Base-by-base conservation (phyloP, 2,329 filamentous ascomycete genomes). In the Cladophialophora chaetospira region DNA sequence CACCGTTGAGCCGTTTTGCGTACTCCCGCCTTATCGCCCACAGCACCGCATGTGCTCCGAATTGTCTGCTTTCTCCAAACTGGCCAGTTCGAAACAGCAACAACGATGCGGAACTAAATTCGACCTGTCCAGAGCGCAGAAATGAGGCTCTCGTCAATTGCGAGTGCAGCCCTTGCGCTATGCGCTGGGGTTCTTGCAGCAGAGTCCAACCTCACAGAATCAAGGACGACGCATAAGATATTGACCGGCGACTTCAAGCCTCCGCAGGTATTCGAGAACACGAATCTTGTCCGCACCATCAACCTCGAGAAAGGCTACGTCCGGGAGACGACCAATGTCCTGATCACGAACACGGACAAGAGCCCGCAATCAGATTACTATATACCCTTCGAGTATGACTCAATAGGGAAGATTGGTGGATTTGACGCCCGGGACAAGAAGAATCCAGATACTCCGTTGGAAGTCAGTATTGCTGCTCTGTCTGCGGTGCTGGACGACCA, bases 401-500 rank as follows among this genome's bases (percentile, higher is more conserved):
- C 90, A 73, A 83, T 96, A 67, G 82, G 84, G 63, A 86, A 83
- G 63, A 78, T 97, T 61, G 94, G 93, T 63, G 91, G 88, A 35
- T 77, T 99, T 57, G 92, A 97, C 76, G 94, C 92, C 52, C 90
- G 88, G 78, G 91, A 97, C 73, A 94, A 92, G 80, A 96, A 96
- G 75, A 83, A 91, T 63, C 74, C 82, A 31, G 81, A 80, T 51
- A 80, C 84, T 10, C 79, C 82, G 29, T 96, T 97, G 72, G 73
- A 76, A 46, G 85, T 87, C 38, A 86, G 89, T 64, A 76, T 83
- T 51, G 85, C 89, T 13, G 87, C 87, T 66, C 80, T 83, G 64
- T 81, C 88, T 61, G 67, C 77, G 19, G 57, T 61, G 62, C 66
- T 57, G 58, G 61, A 65, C 66, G 51, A 79, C 67, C 78, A 81